Conservation (phyloP, 768 basidiomycete genomes). For the Dentipellis fragilis region DNA sequence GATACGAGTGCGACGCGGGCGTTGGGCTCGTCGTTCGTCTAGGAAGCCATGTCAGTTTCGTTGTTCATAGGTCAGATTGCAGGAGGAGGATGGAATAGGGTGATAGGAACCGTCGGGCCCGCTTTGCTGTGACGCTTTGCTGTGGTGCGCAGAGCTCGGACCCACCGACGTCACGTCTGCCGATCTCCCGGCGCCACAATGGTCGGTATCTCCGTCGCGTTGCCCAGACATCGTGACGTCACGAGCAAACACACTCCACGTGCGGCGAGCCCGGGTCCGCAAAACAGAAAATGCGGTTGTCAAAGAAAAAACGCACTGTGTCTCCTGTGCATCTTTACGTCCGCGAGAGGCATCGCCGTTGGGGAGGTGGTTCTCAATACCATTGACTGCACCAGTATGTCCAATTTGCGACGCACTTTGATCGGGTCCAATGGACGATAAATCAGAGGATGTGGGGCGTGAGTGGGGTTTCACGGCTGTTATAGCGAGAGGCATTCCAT, state of each 20-base stretch:
- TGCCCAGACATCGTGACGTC: too few relatives aligned
- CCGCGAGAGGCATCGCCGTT: not conserved
- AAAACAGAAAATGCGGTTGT: not conserved
- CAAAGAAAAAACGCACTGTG: not conserved
- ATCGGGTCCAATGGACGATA: conserved; percentile 64
- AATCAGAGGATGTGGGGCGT: conserved; percentile 30
- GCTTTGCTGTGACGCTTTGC: too few relatives aligned
- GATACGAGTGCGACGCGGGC: not conserved
- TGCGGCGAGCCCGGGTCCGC: too few relatives aligned
- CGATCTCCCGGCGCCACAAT: too few relatives aligned
- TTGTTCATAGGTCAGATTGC: too few relatives aligned
- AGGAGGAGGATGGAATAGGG: too few relatives aligned
- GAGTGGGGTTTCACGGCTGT: not conserved
- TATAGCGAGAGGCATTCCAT: not conserved
- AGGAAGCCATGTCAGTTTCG: not conserved
- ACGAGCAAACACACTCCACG: not conserved
- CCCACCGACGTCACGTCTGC: too few relatives aligned
- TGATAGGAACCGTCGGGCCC: too few relatives aligned
- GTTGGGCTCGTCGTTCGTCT: not conserved
- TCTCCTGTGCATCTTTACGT: too few relatives aligned
- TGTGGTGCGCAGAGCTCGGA: too few relatives aligned
- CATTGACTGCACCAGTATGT: not conserved
- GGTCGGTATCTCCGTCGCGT: too few relatives aligned
- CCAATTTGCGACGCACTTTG: conserved; percentile 64
- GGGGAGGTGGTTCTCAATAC: not conserved